Base-by-base conservation (phyloP, 2,329 filamentous ascomycete species). In the Trichoderma simmonsii region DNA sequence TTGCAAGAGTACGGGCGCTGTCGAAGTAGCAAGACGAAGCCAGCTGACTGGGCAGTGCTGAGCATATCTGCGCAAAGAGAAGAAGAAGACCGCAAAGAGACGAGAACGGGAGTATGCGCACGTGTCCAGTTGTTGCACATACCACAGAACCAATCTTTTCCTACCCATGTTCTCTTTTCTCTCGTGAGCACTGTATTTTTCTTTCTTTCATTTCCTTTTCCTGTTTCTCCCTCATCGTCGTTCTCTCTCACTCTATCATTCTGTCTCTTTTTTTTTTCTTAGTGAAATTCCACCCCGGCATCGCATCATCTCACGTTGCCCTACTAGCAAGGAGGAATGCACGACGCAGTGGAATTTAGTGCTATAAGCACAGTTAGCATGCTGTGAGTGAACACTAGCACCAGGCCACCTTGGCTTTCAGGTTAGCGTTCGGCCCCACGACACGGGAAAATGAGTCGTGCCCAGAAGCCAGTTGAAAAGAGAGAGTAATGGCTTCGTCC, bases 231-330 rank as follows among this genome's bases (percentile, higher is more conserved):
- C 15, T 32, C 18, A 11, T 12, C 18, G 3, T 14, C 12, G 15
- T 36, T 34, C 11, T 11, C 12, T 32, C 57, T 24, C 36, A 39
- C 36, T 61, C 24, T 43, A n/a, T 43, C 28, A n/a, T 63, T 39
- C 32, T 36, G 7, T 43, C 15, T 12, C 34, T 48, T 48, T 39
- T 32, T 32, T 32, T 36, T 11, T 8, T 36, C 18, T 56, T 51
- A 28, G 43, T 70, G 71, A 65, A 72, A 70, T 70, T 51, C 54
- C 30, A 72, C 71, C 71, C 71, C n/a, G 60, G 32, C 65, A 72
- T 72, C 65, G 71, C 71, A 72, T 64, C 68, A 70, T 70, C 43
- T 21, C 39, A 26, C 14, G 36, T 26, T 32, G 63, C 43, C 32
- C 57, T 30, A 43, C 28, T 26, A 57, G 32, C 54, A 24, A 32